A percentile compares a stretch with the other conserved stretches of the same genome.
Conservation (phyloP, 1,139 yeast species). For the Magnusiomyces paraingens region DNA sequence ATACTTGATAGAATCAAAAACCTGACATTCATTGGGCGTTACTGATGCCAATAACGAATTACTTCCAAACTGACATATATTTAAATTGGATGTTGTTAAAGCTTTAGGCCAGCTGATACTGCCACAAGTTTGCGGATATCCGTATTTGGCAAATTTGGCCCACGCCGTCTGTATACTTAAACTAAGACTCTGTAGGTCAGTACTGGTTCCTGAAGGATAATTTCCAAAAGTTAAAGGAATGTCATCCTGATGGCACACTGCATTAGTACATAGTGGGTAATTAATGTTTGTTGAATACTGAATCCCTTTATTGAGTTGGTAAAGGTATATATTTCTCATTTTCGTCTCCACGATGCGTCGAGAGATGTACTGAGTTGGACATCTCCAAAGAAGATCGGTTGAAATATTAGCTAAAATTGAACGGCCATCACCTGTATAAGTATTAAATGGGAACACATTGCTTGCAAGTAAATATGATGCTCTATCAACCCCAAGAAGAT, state of each 20-base stretch:
- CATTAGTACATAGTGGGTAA: constrained; percentile 21
- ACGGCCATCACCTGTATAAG: constrained; percentile 12
- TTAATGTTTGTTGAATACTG: constrained; percentile 22
- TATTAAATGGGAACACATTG: constrained; percentile 14
- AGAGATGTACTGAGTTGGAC: constrained; percentile 23
- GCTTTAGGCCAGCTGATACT: constrained; percentile 18
- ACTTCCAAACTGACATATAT: constrained; percentile 15
- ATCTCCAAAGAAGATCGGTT: constrained; percentile 22
- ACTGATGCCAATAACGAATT: constrained; percentile 1
- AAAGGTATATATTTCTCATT: constrained; percentile 21
- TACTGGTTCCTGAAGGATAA: constrained; percentile 16
- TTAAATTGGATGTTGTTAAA: constrained; percentile 10
- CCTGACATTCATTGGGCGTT: neutral
- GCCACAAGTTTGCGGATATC: constrained; percentile 20
- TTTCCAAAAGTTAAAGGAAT: constrained; percentile 29
- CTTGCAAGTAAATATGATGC: constrained; percentile 8
- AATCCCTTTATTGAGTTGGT: constrained; percentile 27
- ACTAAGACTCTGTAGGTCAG: constrained; percentile 20
- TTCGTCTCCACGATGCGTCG: neutral
- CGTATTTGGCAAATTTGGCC: constrained; percentile 26
- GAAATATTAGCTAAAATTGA: constrained; percentile 19
- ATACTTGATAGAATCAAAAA: constrained; percentile 5
- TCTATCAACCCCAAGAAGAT: constrained; percentile 12
- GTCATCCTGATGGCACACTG: constrained; percentile 33
- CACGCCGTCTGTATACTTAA: constrained; percentile 28